A percentile compares a stretch with the other conserved stretches of the same genome.
Conservation (phyloP, 345 rosid genomes). For the Kernera saxatilis region DNA sequence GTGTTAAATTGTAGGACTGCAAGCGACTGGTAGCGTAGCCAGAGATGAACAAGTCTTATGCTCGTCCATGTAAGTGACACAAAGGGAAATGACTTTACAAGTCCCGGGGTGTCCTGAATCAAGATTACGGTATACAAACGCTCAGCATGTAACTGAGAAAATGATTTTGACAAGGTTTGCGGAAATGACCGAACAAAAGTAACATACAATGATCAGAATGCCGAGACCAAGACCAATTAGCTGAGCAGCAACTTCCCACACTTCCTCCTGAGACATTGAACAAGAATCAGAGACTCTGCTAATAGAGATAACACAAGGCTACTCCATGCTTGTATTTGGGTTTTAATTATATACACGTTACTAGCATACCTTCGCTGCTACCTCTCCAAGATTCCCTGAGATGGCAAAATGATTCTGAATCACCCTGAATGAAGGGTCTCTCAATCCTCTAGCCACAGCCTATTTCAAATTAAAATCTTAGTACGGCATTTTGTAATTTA, state of each 20-base stretch:
- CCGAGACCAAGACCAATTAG: slow-evolving; percentile 84
- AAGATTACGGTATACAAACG: slow-evolving; percentile 12
- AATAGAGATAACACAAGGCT: not conserved
- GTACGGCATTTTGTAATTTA: not conserved
- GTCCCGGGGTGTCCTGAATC: slow-evolving; percentile 83
- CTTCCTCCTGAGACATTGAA: slow-evolving; percentile 73
- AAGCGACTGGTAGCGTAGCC: slow-evolving; percentile 87
- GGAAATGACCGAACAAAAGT: slow-evolving; percentile 1
- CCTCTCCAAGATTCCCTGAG: slow-evolving; percentile 84
- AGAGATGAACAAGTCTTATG: slow-evolving; percentile 74
- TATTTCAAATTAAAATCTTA: slow-evolving; percentile 23
- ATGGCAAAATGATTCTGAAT: slow-evolving; percentile 90
- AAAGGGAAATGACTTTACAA: slow-evolving; percentile 62
- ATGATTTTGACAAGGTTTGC: not conserved
- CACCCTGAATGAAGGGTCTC: slow-evolving; percentile 93
- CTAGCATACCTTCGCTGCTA: slow-evolving; percentile 84
- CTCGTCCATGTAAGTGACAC: slow-evolving; percentile 71
- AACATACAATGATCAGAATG: slow-evolving; percentile 70
- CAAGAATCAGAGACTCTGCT: not conserved
- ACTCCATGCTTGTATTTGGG: not conserved
- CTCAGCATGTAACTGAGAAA: slow-evolving; percentile 7
- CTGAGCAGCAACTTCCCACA: slow-evolving; percentile 98
- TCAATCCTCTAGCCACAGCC: slow-evolving; percentile 96
- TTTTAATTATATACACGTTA: not conserved
- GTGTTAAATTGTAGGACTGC: slow-evolving; percentile 62